Evolutionary conservation across 2,329 filamentous ascomycete species (phyloP).

Genomic region (Trichoderma sp.): DNA sequence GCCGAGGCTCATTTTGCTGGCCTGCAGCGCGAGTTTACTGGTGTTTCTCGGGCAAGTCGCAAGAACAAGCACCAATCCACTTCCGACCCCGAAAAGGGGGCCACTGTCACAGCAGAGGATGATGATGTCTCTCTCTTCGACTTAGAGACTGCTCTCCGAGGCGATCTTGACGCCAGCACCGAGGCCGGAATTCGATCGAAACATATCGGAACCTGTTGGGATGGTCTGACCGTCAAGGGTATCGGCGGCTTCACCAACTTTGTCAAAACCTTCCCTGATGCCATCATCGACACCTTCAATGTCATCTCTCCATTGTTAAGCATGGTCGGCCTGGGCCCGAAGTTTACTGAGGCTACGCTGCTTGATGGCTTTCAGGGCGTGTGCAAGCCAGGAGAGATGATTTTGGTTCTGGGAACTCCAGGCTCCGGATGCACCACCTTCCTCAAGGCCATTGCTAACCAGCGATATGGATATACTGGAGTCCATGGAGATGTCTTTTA

Average conservation of each 20-base stretch:
- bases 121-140: conserved; percentile 61
- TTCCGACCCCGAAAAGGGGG: conserved; percentile 59
- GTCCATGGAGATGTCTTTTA: conserved; percentile 70
- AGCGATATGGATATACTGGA: conserved; percentile 54
- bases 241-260: conserved; percentile 72
- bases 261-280: conserved; percentile 72
- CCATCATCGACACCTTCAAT: conserved; percentile 74
- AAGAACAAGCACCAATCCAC: conserved; percentile 26
- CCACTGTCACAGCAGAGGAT: conserved; percentile 36
- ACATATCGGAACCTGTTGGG: conserved; percentile 77
- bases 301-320: conserved; percentile 62
- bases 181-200: conserved; percentile 79
- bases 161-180: conserved; percentile 66
- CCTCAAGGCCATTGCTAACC: conserved; percentile 65
- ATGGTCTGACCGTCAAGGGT: conserved; percentile 72
- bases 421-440: conserved; percentile 71
- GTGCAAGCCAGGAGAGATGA: conserved; percentile 81
- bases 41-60: conserved; percentile 51
- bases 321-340: conserved; percentile 63
- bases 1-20: conserved; percentile 70
- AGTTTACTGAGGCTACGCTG: conserved; percentile 69
- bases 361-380: conserved; percentile 69
- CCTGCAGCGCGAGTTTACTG: conserved; percentile 60
- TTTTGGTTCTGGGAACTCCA: conserved; percentile 75
- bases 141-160: conserved; percentile 69